Base-by-base conservation (phyloP, 495 filamentous ascomycete species). In the Penicillium mononematosum region DNA sequence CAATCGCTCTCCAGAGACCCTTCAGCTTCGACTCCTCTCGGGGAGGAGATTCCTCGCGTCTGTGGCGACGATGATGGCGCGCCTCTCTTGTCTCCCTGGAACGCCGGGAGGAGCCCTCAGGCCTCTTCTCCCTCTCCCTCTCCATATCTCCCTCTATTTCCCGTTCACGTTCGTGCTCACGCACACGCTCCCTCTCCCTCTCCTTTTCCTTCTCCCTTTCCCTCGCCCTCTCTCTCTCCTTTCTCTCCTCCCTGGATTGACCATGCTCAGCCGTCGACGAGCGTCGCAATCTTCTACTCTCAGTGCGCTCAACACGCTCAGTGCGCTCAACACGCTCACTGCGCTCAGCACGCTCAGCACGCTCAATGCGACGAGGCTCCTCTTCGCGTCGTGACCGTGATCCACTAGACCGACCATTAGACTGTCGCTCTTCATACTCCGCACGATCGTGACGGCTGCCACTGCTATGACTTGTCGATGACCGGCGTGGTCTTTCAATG, bases 21-120 rank as follows among this genome's bases (percentile, higher is more conserved):
- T 73, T 77, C 45, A 78, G 53, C 46, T 64, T 73, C n/a, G 74
- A 72, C 36, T 64, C 58, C 36, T 65, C 63, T 45, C 58, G 63
- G 9, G 65, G 66, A 0, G 74, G 72, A 14, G 71, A 72, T 19
- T 68, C 63, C 27, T 75, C 74, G 8, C 66, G 71, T 48, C 64
- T 59, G 41, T 65, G 70, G 11, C 69, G 69, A 52, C 66, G 71
- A 59, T 64, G 66, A 59, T 50, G 42, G 41, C 50, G 60, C 38
- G 11, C 45, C 32, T 73, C 69, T 19, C 56, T 58, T 38, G 62
- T 46, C 25, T 58, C 59, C 41, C 50, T 50, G 12, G 59, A 59
- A 10, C 56, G 57, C 20, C 62, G 62, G 45, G 66, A 64, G 24
- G 65, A 64, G 24, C 58, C 53, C 31, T 70, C 70, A 22, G 56